These are phyloP conservation scores for Serendipita vermifera DNA, from an alignment of 768 basidiomycete genomes.

Conservation along the genomic window DNA sequence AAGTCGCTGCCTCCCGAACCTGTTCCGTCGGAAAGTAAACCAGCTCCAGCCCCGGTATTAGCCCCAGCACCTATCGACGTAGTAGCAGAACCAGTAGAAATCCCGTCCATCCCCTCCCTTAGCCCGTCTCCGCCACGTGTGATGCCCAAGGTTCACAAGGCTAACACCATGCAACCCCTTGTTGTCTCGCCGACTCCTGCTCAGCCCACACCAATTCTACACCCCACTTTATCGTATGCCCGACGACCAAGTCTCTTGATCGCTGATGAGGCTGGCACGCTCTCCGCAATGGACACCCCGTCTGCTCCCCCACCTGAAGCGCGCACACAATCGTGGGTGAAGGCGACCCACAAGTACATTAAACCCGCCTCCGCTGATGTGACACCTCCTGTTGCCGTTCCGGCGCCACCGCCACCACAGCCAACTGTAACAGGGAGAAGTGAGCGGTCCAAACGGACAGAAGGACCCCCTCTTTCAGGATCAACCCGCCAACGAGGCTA, in stretches of 20 bases:
- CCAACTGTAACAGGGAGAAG: conserved; percentile 13
- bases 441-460: background rate
- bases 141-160: too few relatives aligned
- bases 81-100: background rate
- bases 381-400: too few relatives aligned
- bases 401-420: conserved; percentile 12
- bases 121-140: conserved; percentile 1
- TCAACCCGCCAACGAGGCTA: background rate
- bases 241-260: background rate
- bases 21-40: too few relatives aligned
- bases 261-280: background rate
- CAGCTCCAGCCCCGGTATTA: too few relatives aligned
- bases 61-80: background rate
- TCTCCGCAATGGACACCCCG: background rate
- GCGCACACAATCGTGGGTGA: too few relatives aligned
- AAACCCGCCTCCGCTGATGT: too few relatives aligned
- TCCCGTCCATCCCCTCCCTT: conserved; percentile 2
- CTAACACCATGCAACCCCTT: too few relatives aligned
- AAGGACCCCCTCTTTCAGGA: background rate
- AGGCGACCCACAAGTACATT: too few relatives aligned
- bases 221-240: background rate
- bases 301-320: too few relatives aligned
- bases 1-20: background rate
- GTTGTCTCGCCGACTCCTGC: background rate
- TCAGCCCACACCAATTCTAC: conserved; percentile 5